Percentiles rank a stretch among this genome's conserved stretches.
These are phyloP conservation scores for Talaromyces sp. DNA, from an alignment of 2,329 filamentous ascomycete genomes.

Conservation along the genomic window DNA sequence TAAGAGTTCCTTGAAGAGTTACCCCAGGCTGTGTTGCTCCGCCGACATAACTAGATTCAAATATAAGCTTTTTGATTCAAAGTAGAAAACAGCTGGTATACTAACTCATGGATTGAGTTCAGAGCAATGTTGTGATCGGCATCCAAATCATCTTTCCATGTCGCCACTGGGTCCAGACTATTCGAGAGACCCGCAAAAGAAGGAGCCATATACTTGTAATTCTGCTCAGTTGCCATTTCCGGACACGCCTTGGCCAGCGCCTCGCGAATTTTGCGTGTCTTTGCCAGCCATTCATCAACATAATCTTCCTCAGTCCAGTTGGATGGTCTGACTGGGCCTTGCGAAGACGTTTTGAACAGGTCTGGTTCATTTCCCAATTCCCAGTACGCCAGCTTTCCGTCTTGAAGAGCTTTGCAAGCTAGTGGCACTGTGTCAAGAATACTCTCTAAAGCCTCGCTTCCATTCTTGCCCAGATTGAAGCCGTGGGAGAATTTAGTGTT, in stretches of 20 bases:
- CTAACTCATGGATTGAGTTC: constrained; percentile 7
- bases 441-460: not conserved
- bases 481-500: constrained; percentile 9
- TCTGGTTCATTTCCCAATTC: constrained; percentile 9
- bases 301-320: constrained; percentile 8
- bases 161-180: not conserved
- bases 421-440: constrained; percentile 3
- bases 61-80: not conserved
- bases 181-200: constrained; percentile 6
- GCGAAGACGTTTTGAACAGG: constrained; percentile 4
- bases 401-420: constrained; percentile 4
- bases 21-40: constrained; percentile 5
- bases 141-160: not conserved
- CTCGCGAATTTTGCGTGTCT: not conserved
- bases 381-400: constrained; percentile 4
- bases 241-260: constrained; percentile 2
- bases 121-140: constrained; percentile 1
- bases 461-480: constrained; percentile 7
- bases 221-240: not conserved
- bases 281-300: constrained; percentile 7
- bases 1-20: constrained; percentile 5
- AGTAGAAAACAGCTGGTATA: not conserved
- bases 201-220: constrained; percentile 6
- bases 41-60: constrained; percentile 2
- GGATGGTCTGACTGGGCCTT: not conserved